These are phyloP conservation scores for Colletotrichum sp. DNA, from an alignment of 2,329 filamentous ascomycete species.

Conservation along the genomic window DNA sequence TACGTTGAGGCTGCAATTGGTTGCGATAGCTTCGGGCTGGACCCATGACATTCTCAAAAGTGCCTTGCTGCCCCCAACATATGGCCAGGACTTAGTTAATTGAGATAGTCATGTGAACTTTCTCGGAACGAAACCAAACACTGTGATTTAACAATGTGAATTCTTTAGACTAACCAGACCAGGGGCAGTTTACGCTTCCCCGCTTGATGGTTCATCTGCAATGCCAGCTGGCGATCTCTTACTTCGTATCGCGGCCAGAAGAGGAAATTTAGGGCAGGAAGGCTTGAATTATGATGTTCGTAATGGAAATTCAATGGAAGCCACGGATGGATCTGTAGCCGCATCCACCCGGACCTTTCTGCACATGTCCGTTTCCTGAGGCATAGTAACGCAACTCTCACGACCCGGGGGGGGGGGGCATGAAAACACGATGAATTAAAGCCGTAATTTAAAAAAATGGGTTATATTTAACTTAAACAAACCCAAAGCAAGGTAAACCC, in stretches of 20 bases:
- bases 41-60: too few species aligned
- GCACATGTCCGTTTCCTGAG: not conserved
- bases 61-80: not conserved
- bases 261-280: accelerated
- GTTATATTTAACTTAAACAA: too few species aligned
- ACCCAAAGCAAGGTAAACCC: too few species aligned
- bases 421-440: too few species aligned
- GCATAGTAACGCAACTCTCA: too few species aligned
- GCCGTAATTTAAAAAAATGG: too few species aligned
- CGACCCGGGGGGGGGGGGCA: too few species aligned
- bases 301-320: not conserved
- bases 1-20: too few species aligned
- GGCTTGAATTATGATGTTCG: not conserved
- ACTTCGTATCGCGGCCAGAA: not conserved
- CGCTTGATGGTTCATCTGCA: not conserved
- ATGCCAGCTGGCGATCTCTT: not conserved
- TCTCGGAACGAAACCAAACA: not conserved
- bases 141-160: not conserved
- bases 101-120: accelerated
- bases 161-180: not conserved
- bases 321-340: not conserved
- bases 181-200: accelerated
- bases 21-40: too few species aligned
- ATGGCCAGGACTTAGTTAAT: too few species aligned
- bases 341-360: not conserved